Evolutionary conservation across 257 asterid genomes (phyloP), one percentile per base, ranked within the genome.

Genomic region (Gentiana straminea): DNA sequence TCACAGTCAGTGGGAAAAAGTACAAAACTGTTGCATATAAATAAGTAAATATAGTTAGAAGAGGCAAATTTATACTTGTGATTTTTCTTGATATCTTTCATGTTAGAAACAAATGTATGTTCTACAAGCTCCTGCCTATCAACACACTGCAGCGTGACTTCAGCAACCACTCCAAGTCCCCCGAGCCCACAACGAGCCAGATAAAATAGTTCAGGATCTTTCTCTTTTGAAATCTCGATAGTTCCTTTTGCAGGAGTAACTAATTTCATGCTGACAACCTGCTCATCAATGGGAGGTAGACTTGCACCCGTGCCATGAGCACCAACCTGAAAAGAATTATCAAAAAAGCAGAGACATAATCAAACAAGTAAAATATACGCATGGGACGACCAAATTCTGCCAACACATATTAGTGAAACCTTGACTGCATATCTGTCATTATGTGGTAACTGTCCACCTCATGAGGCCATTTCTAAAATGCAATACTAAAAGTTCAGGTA

Each of bases 131-230:
- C 94, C 82, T 78, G 85, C 68, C 91, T 82, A 69, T 87, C 97
- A 24, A 87, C 97, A 59, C 98, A 91, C 54, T 91, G 97, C 48
- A 91, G 80, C 51, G 98, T 91, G 68, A 87, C 97, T 64, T 91
- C 98, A 6, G 95, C 84, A 66, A 91, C 98, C 51, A 91, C 97
- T 49, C 98, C 98, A 55, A 91, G 94, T 58, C 97, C 98, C 44
- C 98, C 98, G 59, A 91, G 95, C 56, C 98, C 98, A 76, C 98
- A 87, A 1, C 98, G 90, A 65, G 94, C 98, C 65, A 91, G 73
- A 67, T 84, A 83, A 73, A 91, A 91, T 56, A 91, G 96, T 51
- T 78, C 90, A 0, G 98, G 97, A 57, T 87, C 83, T 69, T 87
- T 87, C 68, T 84, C 96, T 70, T 80, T 75, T 3, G 97, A 91